phyloP scores from a whole-genome alignment of 129 eudicot genomes.

The Flaveria sonorensis region DNA sequence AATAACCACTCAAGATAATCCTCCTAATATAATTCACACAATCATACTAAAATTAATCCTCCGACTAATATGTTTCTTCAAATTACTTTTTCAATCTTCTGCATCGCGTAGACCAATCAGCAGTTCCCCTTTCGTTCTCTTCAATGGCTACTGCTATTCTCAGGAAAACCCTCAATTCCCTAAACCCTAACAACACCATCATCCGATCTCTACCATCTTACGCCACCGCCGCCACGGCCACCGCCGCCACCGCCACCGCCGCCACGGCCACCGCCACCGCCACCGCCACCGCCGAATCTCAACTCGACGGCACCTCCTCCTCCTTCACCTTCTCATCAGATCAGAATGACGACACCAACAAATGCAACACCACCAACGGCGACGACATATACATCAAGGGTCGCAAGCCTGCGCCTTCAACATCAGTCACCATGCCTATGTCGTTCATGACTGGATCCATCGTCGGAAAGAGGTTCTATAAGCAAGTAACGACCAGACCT shows the following conservation, averaged over 20 bases:
- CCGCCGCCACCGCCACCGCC: slow-evolving; percentile 34
- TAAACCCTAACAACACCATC: slow-evolving; percentile 37
- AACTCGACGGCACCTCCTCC: slow-evolving; percentile 33
- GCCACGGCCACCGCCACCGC: slow-evolving; percentile 38
- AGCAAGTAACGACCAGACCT: slow-evolving; percentile 74
- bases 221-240: slow-evolving; percentile 39
- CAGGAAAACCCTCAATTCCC: slow-evolving; percentile 46
- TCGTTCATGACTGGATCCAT: slow-evolving; percentile 99
- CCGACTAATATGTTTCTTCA: too few relatives aligned
- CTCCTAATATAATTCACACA: too few relatives aligned
- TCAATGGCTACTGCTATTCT: slow-evolving; percentile 47
- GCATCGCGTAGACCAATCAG: slow-evolving; percentile 14
- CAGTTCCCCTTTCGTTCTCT: background rate
- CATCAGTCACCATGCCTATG: slow-evolving; percentile 91
- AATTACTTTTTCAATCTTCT: background rate
- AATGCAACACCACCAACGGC: too few relatives aligned
- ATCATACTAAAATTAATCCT: too few relatives aligned
- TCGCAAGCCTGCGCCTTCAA: slow-evolving; percentile 40
- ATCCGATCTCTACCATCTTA: slow-evolving; percentile 39
- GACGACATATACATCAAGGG: slow-evolving; percentile 48
- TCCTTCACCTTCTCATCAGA: slow-evolving; percentile 68
- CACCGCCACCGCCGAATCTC: slow-evolving; percentile 33
- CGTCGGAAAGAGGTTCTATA: slow-evolving; percentile 85
- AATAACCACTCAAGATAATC: too few relatives aligned
- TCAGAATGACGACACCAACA: slow-evolving; percentile 24